Evolutionary conservation across 345 rosid genomes (phyloP), one percentile per base, ranked within the genome.

Genomic region (Raphanus sativus): DNA sequence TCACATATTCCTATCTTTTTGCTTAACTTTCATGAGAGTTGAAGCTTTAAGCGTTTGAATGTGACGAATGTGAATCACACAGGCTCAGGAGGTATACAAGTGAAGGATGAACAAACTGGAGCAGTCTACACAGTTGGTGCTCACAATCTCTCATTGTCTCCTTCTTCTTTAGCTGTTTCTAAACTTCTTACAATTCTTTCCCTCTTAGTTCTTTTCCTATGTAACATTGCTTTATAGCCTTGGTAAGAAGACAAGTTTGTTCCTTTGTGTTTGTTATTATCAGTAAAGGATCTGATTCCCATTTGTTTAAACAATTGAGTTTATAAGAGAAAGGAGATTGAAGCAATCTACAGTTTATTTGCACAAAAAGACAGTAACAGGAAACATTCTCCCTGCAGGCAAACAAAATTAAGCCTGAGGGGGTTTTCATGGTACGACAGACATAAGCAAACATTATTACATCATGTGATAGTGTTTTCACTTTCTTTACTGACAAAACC

Each of bases 21-120:
- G 28, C 21, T 25, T 40, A 6, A 4, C 3, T 38, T 6, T 73
- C n/a, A 13, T 68, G 34, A 58, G 36, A 52, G 34, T 61, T 68
- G 42, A 36, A 29, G 29, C 8, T 52, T 30, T 33, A 29, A 10
- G 26, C 64, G 50, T 63, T 15, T 25, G 62, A 33, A 38, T 42
- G 68, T 71, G 65, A 64, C 4, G 69, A 11, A 30, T 30, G 21
- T 28, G 67, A 60, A 45, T 54, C 12, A 70, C 21, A 64, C 54
- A 95, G 99, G 99, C 70, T 87, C 99, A 30, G 85, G 89, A 3
- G 86, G 85, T 77, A 86, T 95, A 83, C 84, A 85, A 79, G 77
- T 95, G 59, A 89, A 81, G 84, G 99, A 92, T 59, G 88, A 82
- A 64, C 73, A 17, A 15, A 71, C 86, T 1, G 94, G 90, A 68